Conservation (phyloP, 1,139 yeast species). For the Yamadazyma atmosphaerica region DNA sequence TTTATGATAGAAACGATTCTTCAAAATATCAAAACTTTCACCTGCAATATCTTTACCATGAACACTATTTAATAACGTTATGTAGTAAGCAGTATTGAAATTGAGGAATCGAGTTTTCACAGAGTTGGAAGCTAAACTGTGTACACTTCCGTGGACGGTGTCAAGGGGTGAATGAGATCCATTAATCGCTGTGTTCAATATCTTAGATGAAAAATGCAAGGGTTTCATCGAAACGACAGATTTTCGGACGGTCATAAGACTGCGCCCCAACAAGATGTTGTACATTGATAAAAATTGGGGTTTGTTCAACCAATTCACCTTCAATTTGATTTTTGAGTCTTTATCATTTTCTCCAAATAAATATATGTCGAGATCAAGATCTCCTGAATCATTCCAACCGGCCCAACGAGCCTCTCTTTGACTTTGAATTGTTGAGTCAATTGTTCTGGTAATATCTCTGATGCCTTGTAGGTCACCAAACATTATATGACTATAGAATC, state of each 20-base stretch:
- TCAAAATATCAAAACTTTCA: background rate
- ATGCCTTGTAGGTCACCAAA: background rate
- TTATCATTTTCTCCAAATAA: background rate
- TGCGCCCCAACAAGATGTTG: conserved; percentile 42
- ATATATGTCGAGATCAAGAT: conserved; percentile 11
- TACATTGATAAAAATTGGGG: conserved; percentile 42
- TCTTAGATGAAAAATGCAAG: conserved; percentile 1
- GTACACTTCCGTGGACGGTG: too few relatives aligned
- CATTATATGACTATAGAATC: background rate
- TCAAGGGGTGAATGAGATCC: too few relatives aligned
- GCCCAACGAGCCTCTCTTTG: conserved; percentile 23
- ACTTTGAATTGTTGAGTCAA: conserved; percentile 26
- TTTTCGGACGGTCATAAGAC: conserved; percentile 4
- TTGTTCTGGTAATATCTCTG: conserved; percentile 7
- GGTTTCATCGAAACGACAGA: background rate
- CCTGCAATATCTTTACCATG: background rate
- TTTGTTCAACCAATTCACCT: conserved; percentile 39
- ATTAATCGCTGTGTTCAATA: background rate
- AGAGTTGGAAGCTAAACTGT: background rate
- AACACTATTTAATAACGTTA: background rate
- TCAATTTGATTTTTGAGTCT: conserved; percentile 9
- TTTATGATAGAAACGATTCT: background rate
- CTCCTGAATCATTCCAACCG: conserved; percentile 28
- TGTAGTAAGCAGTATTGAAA: background rate
- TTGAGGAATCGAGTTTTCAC: background rate